phyloP scores from a whole-genome alignment of 2,329 filamentous ascomycete genomes.

The Neonectria neomacrospora region DNA sequence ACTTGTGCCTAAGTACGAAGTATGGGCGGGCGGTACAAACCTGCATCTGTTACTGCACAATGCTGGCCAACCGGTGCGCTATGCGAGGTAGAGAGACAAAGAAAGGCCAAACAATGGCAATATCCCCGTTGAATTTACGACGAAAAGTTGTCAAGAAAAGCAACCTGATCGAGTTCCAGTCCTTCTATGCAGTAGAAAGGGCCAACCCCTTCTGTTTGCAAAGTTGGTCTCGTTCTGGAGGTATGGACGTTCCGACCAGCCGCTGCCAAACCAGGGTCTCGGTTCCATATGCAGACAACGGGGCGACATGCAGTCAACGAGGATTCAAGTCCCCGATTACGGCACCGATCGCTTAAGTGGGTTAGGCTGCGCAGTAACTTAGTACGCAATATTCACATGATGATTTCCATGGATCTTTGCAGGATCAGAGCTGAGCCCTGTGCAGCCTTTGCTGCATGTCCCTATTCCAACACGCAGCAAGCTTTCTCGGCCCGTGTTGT shows the following conservation, averaged over 20 bases:
- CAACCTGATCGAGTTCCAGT: neutral
- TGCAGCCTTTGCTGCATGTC: neutral
- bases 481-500: slow-evolving; percentile 2
- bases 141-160: neutral
- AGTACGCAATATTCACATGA: slow-evolving; percentile 7
- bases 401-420: slow-evolving; percentile 8
- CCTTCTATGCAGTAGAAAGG: neutral
- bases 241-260: no score
- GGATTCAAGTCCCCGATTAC: neutral
- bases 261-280: neutral
- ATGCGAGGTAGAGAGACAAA: neutral
- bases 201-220: neutral
- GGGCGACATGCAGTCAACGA: neutral
- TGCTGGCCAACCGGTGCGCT: neutral
- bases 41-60: slow-evolving; percentile 17
- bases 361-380: neutral
- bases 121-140: neutral
- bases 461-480: neutral
- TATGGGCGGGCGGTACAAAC: no score
- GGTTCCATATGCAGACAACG: neutral
- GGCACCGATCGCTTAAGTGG: slow-evolving; percentile 1
- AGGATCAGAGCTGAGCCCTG: neutral
- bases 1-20: no score
- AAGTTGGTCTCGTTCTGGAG: no score
- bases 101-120: neutral